phyloP scores from a whole-genome alignment of 1,139 yeast genomes.

The Trichomonascaceae sp. region DNA sequence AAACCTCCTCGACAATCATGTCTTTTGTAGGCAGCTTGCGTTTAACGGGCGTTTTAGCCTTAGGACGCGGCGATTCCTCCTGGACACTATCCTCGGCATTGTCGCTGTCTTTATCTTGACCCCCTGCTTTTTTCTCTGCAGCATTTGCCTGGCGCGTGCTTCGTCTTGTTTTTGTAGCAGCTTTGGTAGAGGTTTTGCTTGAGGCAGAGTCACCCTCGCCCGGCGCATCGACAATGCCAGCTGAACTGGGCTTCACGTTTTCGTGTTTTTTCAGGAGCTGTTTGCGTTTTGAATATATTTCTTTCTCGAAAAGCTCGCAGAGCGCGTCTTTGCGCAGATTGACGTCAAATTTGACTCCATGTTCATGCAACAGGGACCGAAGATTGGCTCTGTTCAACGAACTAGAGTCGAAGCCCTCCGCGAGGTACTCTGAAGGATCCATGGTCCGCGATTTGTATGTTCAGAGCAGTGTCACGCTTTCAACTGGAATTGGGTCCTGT shows the following conservation, averaged over 20 bases:
- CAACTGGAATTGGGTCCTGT: no score
- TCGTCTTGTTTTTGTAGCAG: neutral
- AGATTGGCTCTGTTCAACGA: slow-evolving; percentile 50
- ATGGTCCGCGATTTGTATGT: slow-evolving; percentile 2
- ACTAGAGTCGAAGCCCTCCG: slow-evolving; percentile 47
- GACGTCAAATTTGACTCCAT: slow-evolving; percentile 44
- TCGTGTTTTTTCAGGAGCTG: slow-evolving; percentile 23
- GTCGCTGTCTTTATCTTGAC: neutral
- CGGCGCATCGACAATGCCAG: slow-evolving; percentile 23
- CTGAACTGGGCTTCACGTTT: slow-evolving; percentile 15
- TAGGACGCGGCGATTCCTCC: neutral
- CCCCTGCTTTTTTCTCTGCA: slow-evolving; percentile 2
- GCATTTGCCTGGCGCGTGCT: slow-evolving; percentile 2
- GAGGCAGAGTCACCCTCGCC: neutral
- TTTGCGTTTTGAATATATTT: slow-evolving; percentile 33
- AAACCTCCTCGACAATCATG: slow-evolving; percentile 4
- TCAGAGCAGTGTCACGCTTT: no score
- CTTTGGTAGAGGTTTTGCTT: neutral
- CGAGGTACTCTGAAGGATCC: slow-evolving; percentile 11
- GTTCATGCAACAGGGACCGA: slow-evolving; percentile 44
- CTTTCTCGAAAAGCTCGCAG: slow-evolving; percentile 36
- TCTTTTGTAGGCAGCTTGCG: slow-evolving; percentile 1
- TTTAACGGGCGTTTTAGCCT: no score
- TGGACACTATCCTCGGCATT: neutral
- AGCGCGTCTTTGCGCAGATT: slow-evolving; percentile 52